Percentiles rank a stretch among this genome's conserved stretches.
Conservation (phyloP, 2,329 filamentous ascomycete species). For the Ophiostoma quercus region DNA sequence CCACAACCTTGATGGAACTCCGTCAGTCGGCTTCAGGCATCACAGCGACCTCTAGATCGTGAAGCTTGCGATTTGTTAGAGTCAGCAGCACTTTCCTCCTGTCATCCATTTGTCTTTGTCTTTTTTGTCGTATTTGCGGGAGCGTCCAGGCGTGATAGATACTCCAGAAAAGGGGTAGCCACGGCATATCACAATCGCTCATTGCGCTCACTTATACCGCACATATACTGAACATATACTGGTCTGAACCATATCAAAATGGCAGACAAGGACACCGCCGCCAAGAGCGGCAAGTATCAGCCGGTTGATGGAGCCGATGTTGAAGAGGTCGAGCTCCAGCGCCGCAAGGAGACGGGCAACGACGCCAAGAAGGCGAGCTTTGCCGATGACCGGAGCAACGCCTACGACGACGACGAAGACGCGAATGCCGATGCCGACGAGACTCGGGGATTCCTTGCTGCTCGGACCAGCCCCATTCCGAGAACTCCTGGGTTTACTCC, state of each 20-base stretch:
- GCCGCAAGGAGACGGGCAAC: not conserved
- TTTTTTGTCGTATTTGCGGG: not conserved
- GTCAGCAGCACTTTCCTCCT: too few species aligned
- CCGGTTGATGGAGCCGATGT: conserved; percentile 21
- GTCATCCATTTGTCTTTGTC: not conserved
- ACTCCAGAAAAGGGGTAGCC: not conserved
- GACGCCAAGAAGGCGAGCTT: not conserved
- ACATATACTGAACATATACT: not conserved
- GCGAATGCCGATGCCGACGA: conserved; percentile 16
- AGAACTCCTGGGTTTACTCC: not conserved
- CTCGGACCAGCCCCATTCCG: not conserved
- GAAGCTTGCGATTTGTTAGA: not conserved
- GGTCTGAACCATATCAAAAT: not conserved
- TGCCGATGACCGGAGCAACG: conserved; percentile 9
- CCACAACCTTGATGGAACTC: conserved; percentile 2
- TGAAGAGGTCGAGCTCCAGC: conserved; percentile 19
- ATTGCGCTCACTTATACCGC: not conserved
- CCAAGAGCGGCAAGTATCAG: conserved; percentile 20
- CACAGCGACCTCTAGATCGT: not conserved
- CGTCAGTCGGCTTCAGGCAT: not conserved
- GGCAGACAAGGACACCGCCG: not conserved
- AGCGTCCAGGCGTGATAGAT: not conserved
- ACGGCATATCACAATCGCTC: not conserved
- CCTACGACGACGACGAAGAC: conserved; percentile 18
- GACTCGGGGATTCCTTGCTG: conserved; percentile 21